A percentile compares a stretch with the other conserved stretches of the same genome.
Conservation (phyloP, 2,329 filamentous ascomycete species). For the Fusarium burgessii region DNA sequence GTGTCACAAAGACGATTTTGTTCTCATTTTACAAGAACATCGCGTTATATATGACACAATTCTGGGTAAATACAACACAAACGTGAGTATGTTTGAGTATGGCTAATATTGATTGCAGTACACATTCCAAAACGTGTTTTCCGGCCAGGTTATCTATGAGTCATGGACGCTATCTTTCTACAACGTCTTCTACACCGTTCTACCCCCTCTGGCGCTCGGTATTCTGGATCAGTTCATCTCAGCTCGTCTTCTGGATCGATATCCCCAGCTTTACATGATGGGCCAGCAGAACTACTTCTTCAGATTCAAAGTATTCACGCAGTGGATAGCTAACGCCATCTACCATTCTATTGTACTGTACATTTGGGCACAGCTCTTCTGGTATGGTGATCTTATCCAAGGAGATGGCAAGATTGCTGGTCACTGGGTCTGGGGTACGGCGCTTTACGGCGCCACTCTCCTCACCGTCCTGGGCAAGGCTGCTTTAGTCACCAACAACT, state of each 20-base stretch:
- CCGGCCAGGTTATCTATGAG: constrained; percentile 97
- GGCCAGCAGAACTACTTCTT: constrained; percentile 96
- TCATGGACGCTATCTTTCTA: constrained; percentile 99
- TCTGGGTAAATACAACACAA: constrained; percentile 78
- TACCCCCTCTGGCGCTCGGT: constrained; percentile 92
- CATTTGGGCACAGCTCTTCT: constrained; percentile 84
- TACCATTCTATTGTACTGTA: constrained; percentile 97
- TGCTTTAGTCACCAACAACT: constrained; percentile 93
- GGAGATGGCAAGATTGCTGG: constrained; percentile 84
- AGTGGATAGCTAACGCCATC: constrained; percentile 94
- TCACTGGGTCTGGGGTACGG: constrained; percentile 98
- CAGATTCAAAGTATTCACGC: constrained; percentile 88
- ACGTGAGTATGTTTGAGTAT: neutral
- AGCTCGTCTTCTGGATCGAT: constrained; percentile 90
- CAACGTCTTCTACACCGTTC: constrained; percentile 97
- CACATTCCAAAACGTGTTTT: constrained; percentile 98
- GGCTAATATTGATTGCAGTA: constrained; percentile 68
- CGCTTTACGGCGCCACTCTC: constrained; percentile 93
- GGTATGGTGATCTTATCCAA: constrained; percentile 81
- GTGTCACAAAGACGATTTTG: constrained; percentile 94
- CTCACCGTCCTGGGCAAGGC: constrained; percentile 95
- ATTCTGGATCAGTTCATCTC: constrained; percentile 99
- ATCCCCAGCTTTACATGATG: constrained; percentile 94
- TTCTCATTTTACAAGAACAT: constrained; percentile 99
- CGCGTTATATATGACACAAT: constrained; percentile 97